Evolutionary conservation across 2,329 filamentous ascomycete species (phyloP).

Genomic region (Claviceps lovelessii): DNA sequence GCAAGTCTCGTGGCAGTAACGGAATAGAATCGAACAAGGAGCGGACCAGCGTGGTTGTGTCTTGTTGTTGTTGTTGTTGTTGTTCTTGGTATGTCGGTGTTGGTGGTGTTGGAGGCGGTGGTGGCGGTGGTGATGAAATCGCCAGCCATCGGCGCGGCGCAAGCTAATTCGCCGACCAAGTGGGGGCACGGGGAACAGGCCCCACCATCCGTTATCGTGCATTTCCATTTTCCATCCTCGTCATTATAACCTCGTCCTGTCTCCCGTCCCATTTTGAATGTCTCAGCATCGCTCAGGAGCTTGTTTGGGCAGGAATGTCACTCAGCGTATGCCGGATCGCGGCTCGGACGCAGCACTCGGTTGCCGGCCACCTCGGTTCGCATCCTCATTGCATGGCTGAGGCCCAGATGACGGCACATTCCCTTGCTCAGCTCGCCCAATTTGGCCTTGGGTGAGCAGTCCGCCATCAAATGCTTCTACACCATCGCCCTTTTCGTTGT

Average conservation of each 20-base stretch:
- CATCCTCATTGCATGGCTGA: neutral
- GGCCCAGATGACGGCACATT: neutral
- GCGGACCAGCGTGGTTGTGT: too few relatives aligned
- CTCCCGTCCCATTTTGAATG: neutral
- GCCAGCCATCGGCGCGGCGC: too few relatives aligned
- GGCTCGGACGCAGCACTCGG: neutral
- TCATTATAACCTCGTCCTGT: neutral
- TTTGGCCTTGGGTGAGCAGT: neutral
- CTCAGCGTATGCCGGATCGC: conserved; percentile 7
- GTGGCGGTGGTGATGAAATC: too few relatives aligned
- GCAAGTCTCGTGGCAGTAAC: too few relatives aligned
- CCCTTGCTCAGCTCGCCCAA: neutral
- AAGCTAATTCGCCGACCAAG: too few relatives aligned
- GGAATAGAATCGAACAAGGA: too few relatives aligned
- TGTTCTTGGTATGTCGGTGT: too few relatives aligned
- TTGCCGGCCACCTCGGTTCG: conserved; percentile 2
- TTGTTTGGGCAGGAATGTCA: conserved; percentile 7
- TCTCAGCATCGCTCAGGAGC: conserved; percentile 7
- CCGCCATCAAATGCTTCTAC: neutral
- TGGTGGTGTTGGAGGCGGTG: too few relatives aligned
- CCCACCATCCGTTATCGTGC: too few relatives aligned
- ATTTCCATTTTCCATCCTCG: too few relatives aligned
- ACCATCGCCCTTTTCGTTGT: neutral
- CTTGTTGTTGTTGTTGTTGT: too few relatives aligned
- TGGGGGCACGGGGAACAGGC: too few relatives aligned